phyloP scores from a whole-genome alignment of 371 early-diverging fungal species.

The Mortierella sp. region DNA sequence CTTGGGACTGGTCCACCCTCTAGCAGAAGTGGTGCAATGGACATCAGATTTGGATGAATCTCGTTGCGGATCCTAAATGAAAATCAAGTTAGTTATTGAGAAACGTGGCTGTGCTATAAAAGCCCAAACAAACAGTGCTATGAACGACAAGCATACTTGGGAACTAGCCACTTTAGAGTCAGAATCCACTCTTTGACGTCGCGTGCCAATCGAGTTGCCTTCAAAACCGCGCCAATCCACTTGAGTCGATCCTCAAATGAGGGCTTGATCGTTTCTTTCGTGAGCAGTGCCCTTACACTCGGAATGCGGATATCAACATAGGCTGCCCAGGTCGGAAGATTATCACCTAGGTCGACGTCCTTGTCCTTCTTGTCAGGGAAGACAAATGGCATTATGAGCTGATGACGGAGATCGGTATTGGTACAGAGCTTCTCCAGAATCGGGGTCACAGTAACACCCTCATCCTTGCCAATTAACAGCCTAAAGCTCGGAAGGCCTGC shows the following conservation, averaged over 20 bases:
- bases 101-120: too few species aligned
- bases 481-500: constrained; percentile 23
- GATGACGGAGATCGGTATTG: constrained; percentile 36
- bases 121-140: too few species aligned
- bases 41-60: constrained; percentile 37
- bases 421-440: constrained; percentile 23
- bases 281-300: constrained; percentile 20
- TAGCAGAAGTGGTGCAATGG: constrained; percentile 15
- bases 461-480: constrained; percentile 8
- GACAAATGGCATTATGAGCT: constrained; percentile 31
- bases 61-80: constrained; percentile 47
- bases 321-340: constrained; percentile 27
- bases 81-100: background rate
- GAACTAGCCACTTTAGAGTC: constrained; percentile 46
- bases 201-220: constrained; percentile 17
- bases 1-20: constrained; percentile 15
- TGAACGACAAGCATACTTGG: constrained; percentile 28
- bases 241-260: constrained; percentile 50
- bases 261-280: constrained; percentile 42
- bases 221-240: constrained; percentile 39
- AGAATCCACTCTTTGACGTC: constrained; percentile 41
- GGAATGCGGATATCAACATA: constrained; percentile 46
- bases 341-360: constrained; percentile 27
- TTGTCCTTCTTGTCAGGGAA: constrained; percentile 37
- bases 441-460: constrained; percentile 3